Conservation (phyloP, 495 filamentous ascomycete genomes). For the Physcia stellaris region DNA sequence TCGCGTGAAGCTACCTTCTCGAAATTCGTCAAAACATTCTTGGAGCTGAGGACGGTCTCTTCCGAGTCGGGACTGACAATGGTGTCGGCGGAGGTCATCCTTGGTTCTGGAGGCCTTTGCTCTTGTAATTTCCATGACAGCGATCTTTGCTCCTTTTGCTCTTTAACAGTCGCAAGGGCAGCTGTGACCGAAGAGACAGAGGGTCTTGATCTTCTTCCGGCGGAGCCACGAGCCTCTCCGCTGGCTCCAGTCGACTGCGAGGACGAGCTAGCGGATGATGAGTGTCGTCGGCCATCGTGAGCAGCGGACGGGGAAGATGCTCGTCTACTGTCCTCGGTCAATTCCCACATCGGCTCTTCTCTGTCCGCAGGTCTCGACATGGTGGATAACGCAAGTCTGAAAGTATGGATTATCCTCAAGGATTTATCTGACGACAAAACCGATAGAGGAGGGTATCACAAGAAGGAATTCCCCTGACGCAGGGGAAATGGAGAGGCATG, state of each 20-base stretch:
- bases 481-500: too few species aligned
- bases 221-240: constrained; percentile 3
- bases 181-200: constrained; percentile 11
- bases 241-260: constrained; percentile 5
- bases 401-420: too few species aligned
- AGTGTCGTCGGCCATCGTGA: constrained; percentile 9
- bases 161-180: constrained; percentile 11
- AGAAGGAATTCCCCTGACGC: too few species aligned
- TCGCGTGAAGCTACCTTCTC: constrained; percentile 13
- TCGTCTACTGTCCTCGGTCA: neutral
- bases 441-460: too few species aligned
- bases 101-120: neutral
- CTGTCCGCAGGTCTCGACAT: too few species aligned
- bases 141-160: constrained; percentile 9
- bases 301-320: constrained; percentile 3
- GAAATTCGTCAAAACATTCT: constrained; percentile 13
- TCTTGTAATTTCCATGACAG: neutral
- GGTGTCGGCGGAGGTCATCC: constrained; percentile 8
- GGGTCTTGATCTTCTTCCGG: constrained; percentile 13
- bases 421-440: too few species aligned
- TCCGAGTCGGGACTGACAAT: constrained; percentile 17
- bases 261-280: constrained; percentile 13
- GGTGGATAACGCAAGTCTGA: too few species aligned
- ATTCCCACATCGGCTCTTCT: neutral
- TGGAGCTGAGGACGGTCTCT: constrained; percentile 16